A percentile compares a stretch with the other conserved stretches of the same genome.
These are phyloP conservation scores for Acacia melanoxylon DNA, from an alignment of 306 rosid genomes.

Conservation along the genomic window DNA sequence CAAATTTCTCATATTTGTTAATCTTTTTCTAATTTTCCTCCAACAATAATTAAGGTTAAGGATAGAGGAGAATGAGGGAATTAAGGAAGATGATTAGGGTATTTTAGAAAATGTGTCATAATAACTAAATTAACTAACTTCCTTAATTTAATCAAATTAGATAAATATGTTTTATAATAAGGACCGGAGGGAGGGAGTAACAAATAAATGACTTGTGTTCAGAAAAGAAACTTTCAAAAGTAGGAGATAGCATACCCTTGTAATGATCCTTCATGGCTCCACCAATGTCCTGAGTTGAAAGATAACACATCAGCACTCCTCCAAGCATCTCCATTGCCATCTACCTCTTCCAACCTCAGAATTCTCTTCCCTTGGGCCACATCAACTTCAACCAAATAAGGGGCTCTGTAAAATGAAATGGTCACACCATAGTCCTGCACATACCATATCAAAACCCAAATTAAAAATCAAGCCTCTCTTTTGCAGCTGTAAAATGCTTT, in stretches of 20 bases:
- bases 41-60: too few species aligned
- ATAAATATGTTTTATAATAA: too few species aligned
- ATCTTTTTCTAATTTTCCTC: too few species aligned
- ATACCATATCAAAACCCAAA: slow-evolving; percentile 33
- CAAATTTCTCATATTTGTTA: too few species aligned
- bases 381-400: slow-evolving; percentile 73
- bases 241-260: slow-evolving; percentile 52
- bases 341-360: slow-evolving; percentile 57
- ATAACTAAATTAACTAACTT: too few species aligned
- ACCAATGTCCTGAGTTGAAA: slow-evolving; percentile 90
- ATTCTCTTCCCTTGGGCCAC: slow-evolving; percentile 68
- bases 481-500: slow-evolving; percentile 30
- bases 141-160: too few species aligned
- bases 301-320: slow-evolving; percentile 62
- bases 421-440: slow-evolving; percentile 74
- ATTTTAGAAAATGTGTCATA: too few species aligned
- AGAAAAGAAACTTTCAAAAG: not conserved
- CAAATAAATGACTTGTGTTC: not conserved
- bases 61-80: too few species aligned
- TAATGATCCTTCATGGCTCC: slow-evolving; percentile 75
- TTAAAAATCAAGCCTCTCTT: not conserved
- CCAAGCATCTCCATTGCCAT: slow-evolving; percentile 59
- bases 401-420: slow-evolving; percentile 65
- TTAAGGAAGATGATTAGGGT: too few species aligned
- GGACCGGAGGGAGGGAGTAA: too few species aligned